These are phyloP conservation scores for Nidula microcarpa DNA, from an alignment of 768 basidiomycete genomes.

Conservation along the genomic window DNA sequence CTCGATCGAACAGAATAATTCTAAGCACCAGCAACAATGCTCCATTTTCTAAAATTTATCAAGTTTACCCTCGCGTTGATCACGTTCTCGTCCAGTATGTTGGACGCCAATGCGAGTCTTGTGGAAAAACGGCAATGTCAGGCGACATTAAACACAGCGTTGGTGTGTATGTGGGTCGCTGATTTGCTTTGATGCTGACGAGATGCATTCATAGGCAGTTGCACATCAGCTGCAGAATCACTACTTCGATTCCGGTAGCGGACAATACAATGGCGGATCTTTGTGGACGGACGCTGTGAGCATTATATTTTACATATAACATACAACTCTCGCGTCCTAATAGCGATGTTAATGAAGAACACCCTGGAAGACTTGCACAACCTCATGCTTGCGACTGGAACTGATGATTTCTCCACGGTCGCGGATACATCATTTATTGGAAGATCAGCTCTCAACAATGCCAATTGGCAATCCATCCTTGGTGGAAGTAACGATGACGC, in stretches of 20 bases:
- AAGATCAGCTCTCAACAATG: slow-evolving; percentile 31
- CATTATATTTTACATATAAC: background rate
- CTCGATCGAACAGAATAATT: too few relatives aligned
- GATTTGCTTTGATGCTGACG: background rate
- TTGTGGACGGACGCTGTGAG: slow-evolving; percentile 57
- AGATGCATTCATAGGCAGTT: slow-evolving; percentile 17
- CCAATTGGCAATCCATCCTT: slow-evolving; percentile 41
- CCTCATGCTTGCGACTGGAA: slow-evolving; percentile 49
- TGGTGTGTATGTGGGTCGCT: slow-evolving; percentile 5
- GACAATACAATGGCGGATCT: slow-evolving; percentile 45
- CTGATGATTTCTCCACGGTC: slow-evolving; percentile 33
- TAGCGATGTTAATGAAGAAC: slow-evolving; percentile 30
- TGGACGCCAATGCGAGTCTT: background rate
- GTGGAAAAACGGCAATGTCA: slow-evolving; percentile 1
- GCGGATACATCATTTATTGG: slow-evolving; percentile 46
- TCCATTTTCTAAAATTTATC: too few relatives aligned
- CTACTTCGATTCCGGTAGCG: slow-evolving; percentile 36
- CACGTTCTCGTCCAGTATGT: background rate
- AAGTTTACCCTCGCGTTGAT: too few relatives aligned
- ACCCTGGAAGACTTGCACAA: slow-evolving; percentile 56
- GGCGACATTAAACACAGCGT: slow-evolving; percentile 10
- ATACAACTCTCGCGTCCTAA: background rate
- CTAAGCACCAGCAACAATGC: too few relatives aligned
- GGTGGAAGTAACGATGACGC: slow-evolving; percentile 53
- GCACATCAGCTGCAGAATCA: slow-evolving; percentile 29